Base-by-base conservation (phyloP, 495 filamentous ascomycete genomes). In the Xylona heveae region DNA sequence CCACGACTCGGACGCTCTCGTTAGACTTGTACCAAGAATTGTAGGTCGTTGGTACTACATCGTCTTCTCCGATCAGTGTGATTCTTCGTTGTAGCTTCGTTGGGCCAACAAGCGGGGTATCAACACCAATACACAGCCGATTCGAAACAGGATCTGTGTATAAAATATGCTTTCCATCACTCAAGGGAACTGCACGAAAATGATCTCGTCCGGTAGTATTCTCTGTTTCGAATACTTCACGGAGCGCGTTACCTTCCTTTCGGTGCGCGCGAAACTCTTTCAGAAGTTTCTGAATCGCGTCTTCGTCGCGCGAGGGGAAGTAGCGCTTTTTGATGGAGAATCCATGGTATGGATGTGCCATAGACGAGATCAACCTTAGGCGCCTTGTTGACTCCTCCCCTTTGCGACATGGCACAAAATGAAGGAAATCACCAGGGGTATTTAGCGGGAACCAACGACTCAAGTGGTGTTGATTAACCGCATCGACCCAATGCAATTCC, bases 401-500 rank as follows among this genome's bases (percentile, higher is more conserved):
- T 2, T 46, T 42, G 16, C 59, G 59, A 20, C 61, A 66, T 4
- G 71, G 64, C 14, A 80, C 53, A 43, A 80, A 80, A 40, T 71
- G 70, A 5, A 80, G 42, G 36, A 62, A 62, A 35, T 80, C 76
- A 0, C 65, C 67, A 1, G 75, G 66, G 23, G 70, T 60, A 3
- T 68, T 64, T 34, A 78, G 66, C 1, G 71, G 68, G 33, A 82
- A 75, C 56, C 63, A 75, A 39, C 59, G 61, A 47, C 54, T 70
- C 30, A 64, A 52, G 28, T 68, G 59, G 36, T 66, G 62, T 1
- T 65, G 61, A 3, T 61, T 73, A 18, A 61, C 40, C 24, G 66
- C 64, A 43, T 78, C 72, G 17, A 76, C 52, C 72, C 76, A 81
- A 39, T 77, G 71, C 6, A 82, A 48, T 39, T 82, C 73, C 25